Evolutionary conservation across 2,329 filamentous ascomycete species (phyloP).

Genomic region (Pyricularia sp.): DNA sequence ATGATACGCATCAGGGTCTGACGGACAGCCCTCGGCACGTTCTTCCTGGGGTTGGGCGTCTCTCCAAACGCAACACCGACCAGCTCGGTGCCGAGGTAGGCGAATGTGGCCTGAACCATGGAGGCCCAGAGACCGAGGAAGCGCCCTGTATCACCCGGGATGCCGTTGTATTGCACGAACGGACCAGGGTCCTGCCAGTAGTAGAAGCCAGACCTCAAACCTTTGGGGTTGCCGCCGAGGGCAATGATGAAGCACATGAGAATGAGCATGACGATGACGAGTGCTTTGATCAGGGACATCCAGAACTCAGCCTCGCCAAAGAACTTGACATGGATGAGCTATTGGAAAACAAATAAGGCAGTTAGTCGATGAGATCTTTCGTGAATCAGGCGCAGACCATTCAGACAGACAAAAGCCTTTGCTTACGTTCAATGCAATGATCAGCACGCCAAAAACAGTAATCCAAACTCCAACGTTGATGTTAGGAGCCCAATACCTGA

Average conservation of each 20-base stretch:
- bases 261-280: slow-evolving; percentile 42
- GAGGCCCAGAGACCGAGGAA: slow-evolving; percentile 22
- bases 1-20: slow-evolving; percentile 58
- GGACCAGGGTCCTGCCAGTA: slow-evolving; percentile 31
- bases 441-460: slow-evolving; percentile 18
- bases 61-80: slow-evolving; percentile 58
- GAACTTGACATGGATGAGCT: slow-evolving; percentile 24
- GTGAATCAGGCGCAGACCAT: not conserved
- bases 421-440: slow-evolving; percentile 13
- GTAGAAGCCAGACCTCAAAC: slow-evolving; percentile 28
- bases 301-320: slow-evolving; percentile 36
- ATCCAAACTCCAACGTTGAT: slow-evolving; percentile 26
- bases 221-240: slow-evolving; percentile 40
- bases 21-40: slow-evolving; percentile 54
- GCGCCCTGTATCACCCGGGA: slow-evolving; percentile 28
- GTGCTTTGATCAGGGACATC: slow-evolving; percentile 30
- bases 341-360: not conserved
- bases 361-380: not conserved
- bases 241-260: slow-evolving; percentile 44
- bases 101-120: slow-evolving; percentile 24
- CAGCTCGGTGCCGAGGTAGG: slow-evolving; percentile 40
- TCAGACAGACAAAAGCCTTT: not conserved
- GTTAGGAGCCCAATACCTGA: slow-evolving; percentile 24
- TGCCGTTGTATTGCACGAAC: slow-evolving; percentile 25
- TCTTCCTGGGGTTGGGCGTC: slow-evolving; percentile 53